Evolutionary conservation across 192 early-diverging fungal genomes (phyloP), one percentile per base, ranked within the genome.

Genomic region (Coemansia sp.): DNA sequence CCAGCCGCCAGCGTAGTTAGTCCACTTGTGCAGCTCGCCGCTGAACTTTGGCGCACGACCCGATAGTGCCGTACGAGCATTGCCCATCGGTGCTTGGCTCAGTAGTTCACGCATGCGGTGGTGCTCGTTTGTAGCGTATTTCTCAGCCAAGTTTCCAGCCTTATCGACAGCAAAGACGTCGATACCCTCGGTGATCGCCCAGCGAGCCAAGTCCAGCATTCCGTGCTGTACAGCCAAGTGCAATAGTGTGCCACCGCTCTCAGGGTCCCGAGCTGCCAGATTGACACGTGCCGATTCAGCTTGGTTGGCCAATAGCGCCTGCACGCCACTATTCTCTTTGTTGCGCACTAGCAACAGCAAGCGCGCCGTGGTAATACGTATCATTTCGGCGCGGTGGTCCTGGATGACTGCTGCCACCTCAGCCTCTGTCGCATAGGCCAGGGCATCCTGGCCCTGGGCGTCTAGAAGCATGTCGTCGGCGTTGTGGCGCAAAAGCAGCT

Each of bases 1-100:
- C 85, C 91, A 95, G 44, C 94, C 92, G 48, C 85, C 74, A 11
- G 91, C 88, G 75, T 92, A 93, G 82, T 95, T 95, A 62, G 90
- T 93, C 92, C 92, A 95, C 72, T 95, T 95, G 75, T 86, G 72
- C 51, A 95, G 85, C 37, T 70, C 62, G 62, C 77, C 77, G 41
- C 74, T 76, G 57, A 79, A 61, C 48, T 79, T 80, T 10, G 92
- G 92, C 32, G 90, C 81, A 31, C 80, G 78, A 21, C 86, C 90
- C 23, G 84, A 77, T 1, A 85, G 79, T 1, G 84, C 79, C 29
- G 86, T 72, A 38, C 85, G 77, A 27, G 83, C 66, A 29, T 85
- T 79, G 44, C 77, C 84, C 70, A 76, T 76, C 0, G 88, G 77
- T 3, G 86, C 87, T 74, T 85, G 78, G 36, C 68, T 64, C 31